Evolutionary conservation across 108 stramenopile species (phyloP), one percentile per base, ranked within the genome.

Genomic region (Cyclotella sp.): DNA sequence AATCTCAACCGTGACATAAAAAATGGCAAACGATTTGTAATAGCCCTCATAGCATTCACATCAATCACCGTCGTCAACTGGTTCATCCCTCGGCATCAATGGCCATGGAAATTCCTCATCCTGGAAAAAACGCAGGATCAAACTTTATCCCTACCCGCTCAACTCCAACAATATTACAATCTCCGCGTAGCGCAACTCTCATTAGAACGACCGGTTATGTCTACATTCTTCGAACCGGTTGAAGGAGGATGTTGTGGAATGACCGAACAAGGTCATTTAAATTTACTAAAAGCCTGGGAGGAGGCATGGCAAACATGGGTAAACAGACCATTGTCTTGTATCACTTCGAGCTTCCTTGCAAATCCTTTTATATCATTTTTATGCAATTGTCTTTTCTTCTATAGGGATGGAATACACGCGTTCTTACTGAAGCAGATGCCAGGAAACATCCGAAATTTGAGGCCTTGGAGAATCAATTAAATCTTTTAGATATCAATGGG

Each of bases 211-310:
- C 72, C 72, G 0, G 26, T 73, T 3, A 73, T 73, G 72, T 24
- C 52, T 29, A 73, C 72, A 9, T 73, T 73, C 42, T 73, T 63
- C 41, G 60, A 62, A 24, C 60, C 62, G 0, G 72, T 73, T 14
- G 62, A 43, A 15, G 72, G 72, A 39, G 72, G 72, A n/a, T 73
- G 72, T 26, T 73, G 72, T 27, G 72, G 72, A 11, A 73, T 73
- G 72, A 63, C 34, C 30, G 62, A 63, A 11, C 22, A 63, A 14
- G 62, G 62, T 34, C 72, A 73, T 43, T 14, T 41, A 3, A 45
- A 73, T 26, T 27, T 70, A 15, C 22, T 70, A 6, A 57, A 70
- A 10, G 57, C 70, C 10, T 70, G 70, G 70, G 57, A 70, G 27
- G 55, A 70, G 22, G 54, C 70, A 44, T 70, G 70, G 70, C 57